Evolutionary conservation across 208 protist genomes (phyloP), one percentile per base, ranked within the genome.

Genomic region (Leishmania guyanensis): DNA sequence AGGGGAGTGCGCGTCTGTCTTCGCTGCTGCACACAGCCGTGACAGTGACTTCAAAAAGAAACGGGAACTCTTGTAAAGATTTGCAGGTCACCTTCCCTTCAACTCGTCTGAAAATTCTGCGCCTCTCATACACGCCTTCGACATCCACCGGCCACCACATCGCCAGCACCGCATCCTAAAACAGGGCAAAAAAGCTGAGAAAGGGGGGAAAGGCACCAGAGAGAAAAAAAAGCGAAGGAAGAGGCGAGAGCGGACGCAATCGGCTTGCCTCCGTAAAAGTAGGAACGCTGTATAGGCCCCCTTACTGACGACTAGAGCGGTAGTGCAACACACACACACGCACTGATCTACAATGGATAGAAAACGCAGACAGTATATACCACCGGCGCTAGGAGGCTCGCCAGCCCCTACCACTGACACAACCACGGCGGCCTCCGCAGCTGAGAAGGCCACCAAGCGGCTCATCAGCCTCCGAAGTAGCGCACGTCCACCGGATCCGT

Each of bases 281-380:
- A 16, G 36, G 43, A 46, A 33, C 33, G 12, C 17, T 29, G 65
- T 10, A 50, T n/a, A 26, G 20, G 29, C 43, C 26, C 20, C 39
- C 39, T 16, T 36, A 46, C 39, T 50, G 70, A 26, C 26, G 22
- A 58, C 50, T n/a, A 12, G n/a, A 58, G 4, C 43, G 48, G 50
- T 17, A 26, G 48, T 43, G 48, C 70, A 75, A 17, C 74, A 64
- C 74, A 5, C 53, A 78, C 39, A 66, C 12, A 78, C 58, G 26
- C 36, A 69, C 75, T 48, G 14, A 43, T 46, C 29, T 36, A 12
- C 43, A 29, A 76, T 81, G 77, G 72, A 81, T 46, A 77, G 82
- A n/a, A 85, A 85, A 48, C 77, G 77, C 53, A 62, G 82, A 46
- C 77, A 81, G 48, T 85, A 85, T 50, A 65, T 81, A 9, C 58